phyloP scores from a whole-genome alignment of 306 rosid genomes.

The Cyclanthera cordifolia region DNA sequence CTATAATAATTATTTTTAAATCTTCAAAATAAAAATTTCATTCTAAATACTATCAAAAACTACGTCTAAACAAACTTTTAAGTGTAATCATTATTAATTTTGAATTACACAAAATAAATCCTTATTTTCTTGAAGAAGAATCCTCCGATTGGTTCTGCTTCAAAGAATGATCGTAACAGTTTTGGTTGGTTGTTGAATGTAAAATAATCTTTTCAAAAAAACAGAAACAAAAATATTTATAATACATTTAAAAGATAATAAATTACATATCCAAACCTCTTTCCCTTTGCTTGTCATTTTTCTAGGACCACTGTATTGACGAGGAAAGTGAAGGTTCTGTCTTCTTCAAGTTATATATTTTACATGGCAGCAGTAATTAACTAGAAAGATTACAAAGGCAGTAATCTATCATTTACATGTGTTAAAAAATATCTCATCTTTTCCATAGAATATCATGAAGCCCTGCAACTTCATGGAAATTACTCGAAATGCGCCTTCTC shows the following conservation, averaged over 20 bases:
- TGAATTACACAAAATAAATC: too few relatives aligned
- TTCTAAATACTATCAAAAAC: too few relatives aligned
- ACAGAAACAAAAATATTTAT: too few relatives aligned
- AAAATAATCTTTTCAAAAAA: too few relatives aligned
- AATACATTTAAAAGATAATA: not conserved
- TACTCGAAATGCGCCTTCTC: conserved; percentile 49
- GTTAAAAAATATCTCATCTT: not conserved
- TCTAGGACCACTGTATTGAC: not conserved
- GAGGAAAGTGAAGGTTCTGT: not conserved
- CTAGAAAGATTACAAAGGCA: not conserved
- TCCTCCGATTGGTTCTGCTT: too few relatives aligned
- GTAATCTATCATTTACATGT: not conserved
- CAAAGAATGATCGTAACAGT: too few relatives aligned
- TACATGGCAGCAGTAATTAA: not conserved
- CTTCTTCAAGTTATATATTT: not conserved
- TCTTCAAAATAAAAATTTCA: too few relatives aligned
- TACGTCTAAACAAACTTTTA: too few relatives aligned
- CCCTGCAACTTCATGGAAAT: conserved; percentile 1
- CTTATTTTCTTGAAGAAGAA: too few relatives aligned
- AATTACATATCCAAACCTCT: not conserved
- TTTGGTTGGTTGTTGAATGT: too few relatives aligned
- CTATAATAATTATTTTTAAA: too few relatives aligned
- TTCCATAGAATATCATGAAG: not conserved
- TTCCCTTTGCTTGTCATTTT: not conserved
- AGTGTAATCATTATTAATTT: too few relatives aligned